These are phyloP conservation scores for Euphorbia lathyris DNA, from an alignment of 345 rosid species.

Conservation along the genomic window DNA sequence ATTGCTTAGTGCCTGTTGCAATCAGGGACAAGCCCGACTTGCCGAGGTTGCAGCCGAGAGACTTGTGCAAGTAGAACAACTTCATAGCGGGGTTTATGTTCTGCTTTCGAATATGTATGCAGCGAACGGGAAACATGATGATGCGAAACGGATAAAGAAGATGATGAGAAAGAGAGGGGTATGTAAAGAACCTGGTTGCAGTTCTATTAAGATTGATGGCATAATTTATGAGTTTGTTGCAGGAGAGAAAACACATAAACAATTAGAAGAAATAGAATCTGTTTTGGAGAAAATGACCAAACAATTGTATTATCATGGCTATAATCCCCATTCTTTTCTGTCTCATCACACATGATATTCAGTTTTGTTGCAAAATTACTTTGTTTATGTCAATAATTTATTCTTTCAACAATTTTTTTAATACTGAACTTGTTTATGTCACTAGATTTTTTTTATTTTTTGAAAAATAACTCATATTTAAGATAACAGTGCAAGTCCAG, in stretches of 20 bases:
- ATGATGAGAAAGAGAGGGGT: conserved; percentile 31
- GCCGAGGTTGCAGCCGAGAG: conserved; percentile 38
- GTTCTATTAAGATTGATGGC: conserved; percentile 27
- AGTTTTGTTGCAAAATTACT: too few species aligned
- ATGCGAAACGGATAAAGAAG: conserved; percentile 34
- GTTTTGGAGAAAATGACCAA: conserved; percentile 16
- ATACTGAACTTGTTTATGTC: too few species aligned
- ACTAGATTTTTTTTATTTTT: too few species aligned
- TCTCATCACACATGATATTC: not conserved
- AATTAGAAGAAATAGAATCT: conserved; percentile 10
- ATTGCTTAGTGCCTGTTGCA: conserved; percentile 27
- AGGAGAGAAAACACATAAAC: conserved; percentile 20
- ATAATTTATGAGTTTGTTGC: conserved; percentile 21
- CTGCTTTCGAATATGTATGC: conserved; percentile 34
- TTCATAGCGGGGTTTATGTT: conserved; percentile 35
- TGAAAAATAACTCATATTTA: too few species aligned
- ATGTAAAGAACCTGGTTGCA: conserved; percentile 24
- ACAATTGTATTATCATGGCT: conserved; percentile 1
- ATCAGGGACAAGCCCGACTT: conserved; percentile 18
- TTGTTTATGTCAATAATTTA: too few species aligned
- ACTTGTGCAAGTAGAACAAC: conserved; percentile 26
- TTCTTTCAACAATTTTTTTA: too few species aligned
- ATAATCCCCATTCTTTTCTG: not conserved
- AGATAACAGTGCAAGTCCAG: too few species aligned
- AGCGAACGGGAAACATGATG: conserved; percentile 27